Percentiles rank a stretch among this genome's conserved stretches.
These are phyloP conservation scores for Dovyalis caffra DNA, from an alignment of 345 rosid species.

Conservation along the genomic window DNA sequence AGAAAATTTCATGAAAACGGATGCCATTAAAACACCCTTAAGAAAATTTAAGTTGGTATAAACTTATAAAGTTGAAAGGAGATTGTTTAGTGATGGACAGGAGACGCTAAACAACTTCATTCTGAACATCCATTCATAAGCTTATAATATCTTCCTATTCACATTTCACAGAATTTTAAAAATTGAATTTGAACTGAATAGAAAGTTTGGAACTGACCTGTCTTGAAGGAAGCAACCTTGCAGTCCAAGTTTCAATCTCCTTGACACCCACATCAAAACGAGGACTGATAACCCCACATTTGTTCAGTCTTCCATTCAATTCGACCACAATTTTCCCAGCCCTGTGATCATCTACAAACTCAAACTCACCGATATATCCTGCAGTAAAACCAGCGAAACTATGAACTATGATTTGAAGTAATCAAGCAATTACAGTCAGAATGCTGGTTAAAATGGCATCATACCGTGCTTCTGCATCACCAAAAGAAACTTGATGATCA, in stretches of 20 bases:
- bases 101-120: neutral
- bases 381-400: neutral
- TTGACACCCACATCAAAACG: slow-evolving; percentile 8
- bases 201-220: neutral
- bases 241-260: slow-evolving; percentile 14
- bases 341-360: slow-evolving; percentile 21
- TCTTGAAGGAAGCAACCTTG: slow-evolving; percentile 20
- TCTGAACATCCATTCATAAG: neutral
- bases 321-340: slow-evolving; percentile 20
- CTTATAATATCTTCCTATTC: neutral
- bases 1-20: neutral
- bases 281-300: slow-evolving; percentile 23
- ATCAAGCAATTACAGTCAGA: neutral
- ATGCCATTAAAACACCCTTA: neutral
- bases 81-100: neutral
- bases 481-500: slow-evolving; percentile 19
- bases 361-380: slow-evolving; percentile 21
- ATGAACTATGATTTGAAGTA: neutral
- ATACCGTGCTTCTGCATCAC: slow-evolving; percentile 20
- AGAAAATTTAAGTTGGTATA: neutral
- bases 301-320: slow-evolving; percentile 14
- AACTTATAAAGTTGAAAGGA: neutral
- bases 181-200: neutral
- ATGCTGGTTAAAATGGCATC: neutral
- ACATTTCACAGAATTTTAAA: neutral